Conservation (phyloP, 768 basidiomycete genomes). For the Suillus hirtellus region DNA sequence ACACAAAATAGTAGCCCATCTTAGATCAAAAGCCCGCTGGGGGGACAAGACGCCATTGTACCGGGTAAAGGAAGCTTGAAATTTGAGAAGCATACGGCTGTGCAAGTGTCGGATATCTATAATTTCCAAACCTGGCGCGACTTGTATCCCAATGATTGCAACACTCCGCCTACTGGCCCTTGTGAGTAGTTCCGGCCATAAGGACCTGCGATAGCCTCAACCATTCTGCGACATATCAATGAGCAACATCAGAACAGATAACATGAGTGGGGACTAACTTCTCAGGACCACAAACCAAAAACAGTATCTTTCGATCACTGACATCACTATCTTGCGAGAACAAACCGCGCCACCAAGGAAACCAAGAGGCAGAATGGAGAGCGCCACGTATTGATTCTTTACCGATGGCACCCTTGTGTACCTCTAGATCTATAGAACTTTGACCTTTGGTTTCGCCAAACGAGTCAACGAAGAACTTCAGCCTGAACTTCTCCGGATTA, state of each 20-base stretch:
- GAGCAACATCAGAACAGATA: background rate
- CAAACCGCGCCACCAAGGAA: constrained; percentile 33
- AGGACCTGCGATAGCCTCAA: constrained; percentile 71
- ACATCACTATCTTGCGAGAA: constrained; percentile 14
- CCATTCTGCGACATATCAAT: constrained; percentile 54
- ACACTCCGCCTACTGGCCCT: constrained; percentile 64
- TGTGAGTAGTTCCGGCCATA: constrained; percentile 77
- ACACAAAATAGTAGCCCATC: background rate
- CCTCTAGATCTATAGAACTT: constrained; percentile 14
- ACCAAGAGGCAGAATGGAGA: constrained; percentile 32
- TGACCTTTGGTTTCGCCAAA: constrained; percentile 19
- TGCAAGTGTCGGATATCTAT: constrained; percentile 24
- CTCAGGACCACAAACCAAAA: constrained; percentile 86
- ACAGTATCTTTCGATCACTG: constrained; percentile 49
- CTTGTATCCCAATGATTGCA: constrained; percentile 63
- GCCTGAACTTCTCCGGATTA: constrained; percentile 54
- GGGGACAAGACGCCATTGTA: background rate
- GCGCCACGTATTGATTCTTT: constrained; percentile 47
- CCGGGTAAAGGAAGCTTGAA: background rate
- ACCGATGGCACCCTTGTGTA: constrained; percentile 56
- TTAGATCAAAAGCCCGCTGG: background rate
- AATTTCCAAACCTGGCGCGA: constrained; percentile 72
- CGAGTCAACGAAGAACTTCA: constrained; percentile 66
- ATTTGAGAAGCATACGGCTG: background rate
- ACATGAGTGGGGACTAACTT: constrained; percentile 46